phyloP scores from a whole-genome alignment of 2,329 filamentous ascomycete genomes.

The Sphaerulina vaccinii region DNA sequence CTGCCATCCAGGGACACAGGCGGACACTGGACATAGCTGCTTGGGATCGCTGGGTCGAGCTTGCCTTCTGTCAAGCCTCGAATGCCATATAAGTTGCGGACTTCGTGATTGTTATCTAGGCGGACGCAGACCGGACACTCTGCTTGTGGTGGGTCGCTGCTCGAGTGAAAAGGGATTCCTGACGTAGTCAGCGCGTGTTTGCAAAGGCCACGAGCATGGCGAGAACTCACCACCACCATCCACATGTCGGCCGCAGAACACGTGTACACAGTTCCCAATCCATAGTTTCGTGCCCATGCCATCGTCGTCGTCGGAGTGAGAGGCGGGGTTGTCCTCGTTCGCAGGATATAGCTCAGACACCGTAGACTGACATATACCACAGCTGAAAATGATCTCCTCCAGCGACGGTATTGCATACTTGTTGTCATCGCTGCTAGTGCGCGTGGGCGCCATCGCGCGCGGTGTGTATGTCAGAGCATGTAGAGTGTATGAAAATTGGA shows the following conservation, averaged over 20 bases:
- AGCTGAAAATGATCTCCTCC: slow-evolving; percentile 49
- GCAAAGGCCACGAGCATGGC: neutral
- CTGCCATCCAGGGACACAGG: slow-evolving; percentile 41
- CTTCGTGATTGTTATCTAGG: slow-evolving; percentile 35
- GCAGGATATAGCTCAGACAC: slow-evolving; percentile 47
- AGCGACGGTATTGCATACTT: slow-evolving; percentile 18
- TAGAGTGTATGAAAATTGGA: no score
- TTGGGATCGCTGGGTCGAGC: slow-evolving; percentile 46
- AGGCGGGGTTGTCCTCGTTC: slow-evolving; percentile 39
- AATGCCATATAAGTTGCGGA: slow-evolving; percentile 46
- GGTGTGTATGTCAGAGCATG: slow-evolving; percentile 3
- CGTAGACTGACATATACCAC: slow-evolving; percentile 48
- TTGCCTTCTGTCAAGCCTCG: slow-evolving; percentile 44
- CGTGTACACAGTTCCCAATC: slow-evolving; percentile 50
- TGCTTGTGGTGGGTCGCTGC: slow-evolving; percentile 42
- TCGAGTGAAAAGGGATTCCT: slow-evolving; percentile 50
- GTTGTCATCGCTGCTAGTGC: neutral
- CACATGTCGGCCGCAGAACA: slow-evolving; percentile 50
- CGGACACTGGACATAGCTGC: slow-evolving; percentile 45
- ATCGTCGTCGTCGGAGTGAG: slow-evolving; percentile 35
- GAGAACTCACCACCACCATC: slow-evolving; percentile 47
- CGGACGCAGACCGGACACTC: slow-evolving; percentile 47
- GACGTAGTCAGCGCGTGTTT: slow-evolving; percentile 1
- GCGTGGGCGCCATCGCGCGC: slow-evolving; percentile 18
- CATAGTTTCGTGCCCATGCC: slow-evolving; percentile 47